phyloP scores from a whole-genome alignment of 2,329 filamentous ascomycete species.

The Fusarium succisae region DNA sequence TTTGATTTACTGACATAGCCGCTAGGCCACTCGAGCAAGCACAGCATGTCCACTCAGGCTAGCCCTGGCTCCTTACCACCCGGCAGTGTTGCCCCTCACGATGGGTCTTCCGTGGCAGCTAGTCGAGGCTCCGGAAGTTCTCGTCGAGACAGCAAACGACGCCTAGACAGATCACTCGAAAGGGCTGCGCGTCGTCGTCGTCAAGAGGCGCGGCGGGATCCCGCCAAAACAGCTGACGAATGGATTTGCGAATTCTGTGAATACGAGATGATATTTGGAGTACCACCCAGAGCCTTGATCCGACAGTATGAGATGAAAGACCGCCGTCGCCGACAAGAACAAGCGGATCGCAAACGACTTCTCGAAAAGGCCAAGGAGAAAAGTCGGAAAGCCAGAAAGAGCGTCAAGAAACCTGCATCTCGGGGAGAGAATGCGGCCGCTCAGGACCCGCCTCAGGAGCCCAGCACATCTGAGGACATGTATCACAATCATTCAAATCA shows the following conservation, averaged over 20 bases:
- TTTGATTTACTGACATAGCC: not conserved
- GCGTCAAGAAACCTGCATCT: conserved; percentile 68
- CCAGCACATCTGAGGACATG: conserved; percentile 33
- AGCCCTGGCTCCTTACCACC: conserved; percentile 8
- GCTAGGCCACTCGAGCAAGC: conserved; percentile 41
- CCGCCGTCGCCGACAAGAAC: conserved; percentile 80
- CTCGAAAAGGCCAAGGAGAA: conserved; percentile 96
- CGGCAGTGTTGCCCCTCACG: conserved; percentile 41
- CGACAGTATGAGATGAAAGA: conserved; percentile 95
- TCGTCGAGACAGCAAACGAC: conserved; percentile 70
- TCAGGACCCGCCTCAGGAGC: conserved; percentile 37
- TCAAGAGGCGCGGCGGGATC: conserved; percentile 78
- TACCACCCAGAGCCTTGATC: conserved; percentile 83
- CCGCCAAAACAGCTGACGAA: conserved; percentile 75
- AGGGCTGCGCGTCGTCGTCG: conserved; percentile 81
- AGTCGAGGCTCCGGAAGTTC: conserved; percentile 43
- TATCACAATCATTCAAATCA: conserved; percentile 51
- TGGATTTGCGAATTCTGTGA: conserved; percentile 99
- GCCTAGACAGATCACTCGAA: conserved; percentile 75
- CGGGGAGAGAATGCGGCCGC: conserved; percentile 42
- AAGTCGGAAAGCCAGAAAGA: conserved; percentile 87
- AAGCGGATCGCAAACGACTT: conserved; percentile 85
- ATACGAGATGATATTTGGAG: conserved; percentile 95
- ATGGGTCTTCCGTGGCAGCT: conserved; percentile 48
- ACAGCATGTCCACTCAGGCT: conserved; percentile 34